These are phyloP conservation scores for Dichotomopilus funicola DNA, from an alignment of 2,329 filamentous ascomycete genomes.

Conservation along the genomic window DNA sequence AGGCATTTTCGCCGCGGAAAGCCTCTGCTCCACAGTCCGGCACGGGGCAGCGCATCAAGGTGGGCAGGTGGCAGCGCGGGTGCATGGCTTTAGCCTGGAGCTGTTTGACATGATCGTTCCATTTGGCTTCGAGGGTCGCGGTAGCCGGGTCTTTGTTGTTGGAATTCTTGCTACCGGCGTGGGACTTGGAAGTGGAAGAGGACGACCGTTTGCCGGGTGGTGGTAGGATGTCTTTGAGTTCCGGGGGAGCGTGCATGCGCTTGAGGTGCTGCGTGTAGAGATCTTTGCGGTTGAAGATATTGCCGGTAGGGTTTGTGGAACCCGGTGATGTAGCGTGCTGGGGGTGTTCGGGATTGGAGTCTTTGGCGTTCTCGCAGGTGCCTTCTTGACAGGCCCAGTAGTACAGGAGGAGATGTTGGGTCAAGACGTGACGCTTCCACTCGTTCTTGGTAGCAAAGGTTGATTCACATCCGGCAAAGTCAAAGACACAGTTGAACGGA, in stretches of 20 bases:
- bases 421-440: conserved; percentile 84
- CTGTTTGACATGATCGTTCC: conserved; percentile 48
- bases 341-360: conserved; percentile 17
- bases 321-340: conserved; percentile 17
- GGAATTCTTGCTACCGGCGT: neutral
- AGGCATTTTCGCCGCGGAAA: conserved; percentile 59
- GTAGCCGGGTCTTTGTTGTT: neutral
- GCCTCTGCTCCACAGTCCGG: conserved; percentile 46
- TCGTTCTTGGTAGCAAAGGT: conserved; percentile 82
- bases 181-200: neutral
- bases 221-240: conserved; percentile 29
- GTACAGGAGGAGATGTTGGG: conserved; percentile 68
- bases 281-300: conserved; percentile 81
- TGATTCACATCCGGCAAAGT: conserved; percentile 65
- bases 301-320: conserved; percentile 38
- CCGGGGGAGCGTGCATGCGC: conserved; percentile 67
- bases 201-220: neutral
- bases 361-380: conserved; percentile 37
- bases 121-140: conserved; percentile 16
- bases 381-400: conserved; percentile 72
- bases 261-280: conserved; percentile 83
- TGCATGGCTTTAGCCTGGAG: conserved; percentile 55
- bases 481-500: conserved; percentile 71
- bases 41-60: conserved; percentile 54
- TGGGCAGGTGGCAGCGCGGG: conserved; percentile 56